Percentiles rank a stretch among this genome's conserved stretches.
Evolutionary conservation across 2,329 filamentous ascomycete species (phyloP).

Genomic region (Botrytis deweyae): DNA sequence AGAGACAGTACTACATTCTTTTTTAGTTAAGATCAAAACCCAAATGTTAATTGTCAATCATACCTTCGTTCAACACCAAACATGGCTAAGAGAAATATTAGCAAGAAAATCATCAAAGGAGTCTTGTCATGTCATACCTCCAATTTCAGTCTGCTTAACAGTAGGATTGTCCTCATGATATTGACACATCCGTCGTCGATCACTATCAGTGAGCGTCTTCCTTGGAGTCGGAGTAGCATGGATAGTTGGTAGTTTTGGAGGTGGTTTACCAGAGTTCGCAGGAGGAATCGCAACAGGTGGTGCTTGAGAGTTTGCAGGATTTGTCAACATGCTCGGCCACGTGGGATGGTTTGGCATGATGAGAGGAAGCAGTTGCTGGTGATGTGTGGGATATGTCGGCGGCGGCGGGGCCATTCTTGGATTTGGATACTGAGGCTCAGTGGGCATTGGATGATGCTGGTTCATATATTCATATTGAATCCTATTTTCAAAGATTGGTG

Average conservation of each 20-base stretch:
- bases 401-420: conserved; percentile 54
- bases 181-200: conserved; percentile 89
- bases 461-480: conserved; percentile 61
- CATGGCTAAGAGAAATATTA: conserved; percentile 53
- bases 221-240: conserved; percentile 64
- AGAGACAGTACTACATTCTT: conserved; percentile 77
- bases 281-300: conserved; percentile 57
- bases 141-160: conserved; percentile 95
- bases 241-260: conserved; percentile 50
- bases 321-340: conserved; percentile 83
- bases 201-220: conserved; percentile 86
- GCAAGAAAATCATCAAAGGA: conserved; percentile 1
- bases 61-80: conserved; percentile 99
- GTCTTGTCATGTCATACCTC: conserved; percentile 55
- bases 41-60: conserved; percentile 12
- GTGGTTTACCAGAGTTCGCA: conserved; percentile 47
- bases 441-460: conserved; percentile 59
- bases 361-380: conserved; percentile 63
- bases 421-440: conserved; percentile 53
- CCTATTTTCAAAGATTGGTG: conserved; percentile 68
- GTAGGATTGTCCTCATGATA: conserved; percentile 88
- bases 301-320: conserved; percentile 60
- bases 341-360: conserved; percentile 65
- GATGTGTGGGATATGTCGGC: conserved; percentile 49
- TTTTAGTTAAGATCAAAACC: neutral